phyloP scores from a whole-genome alignment of 1,284 basidiomycete genomes.

The Mycosarcoma mackinlayi region DNA sequence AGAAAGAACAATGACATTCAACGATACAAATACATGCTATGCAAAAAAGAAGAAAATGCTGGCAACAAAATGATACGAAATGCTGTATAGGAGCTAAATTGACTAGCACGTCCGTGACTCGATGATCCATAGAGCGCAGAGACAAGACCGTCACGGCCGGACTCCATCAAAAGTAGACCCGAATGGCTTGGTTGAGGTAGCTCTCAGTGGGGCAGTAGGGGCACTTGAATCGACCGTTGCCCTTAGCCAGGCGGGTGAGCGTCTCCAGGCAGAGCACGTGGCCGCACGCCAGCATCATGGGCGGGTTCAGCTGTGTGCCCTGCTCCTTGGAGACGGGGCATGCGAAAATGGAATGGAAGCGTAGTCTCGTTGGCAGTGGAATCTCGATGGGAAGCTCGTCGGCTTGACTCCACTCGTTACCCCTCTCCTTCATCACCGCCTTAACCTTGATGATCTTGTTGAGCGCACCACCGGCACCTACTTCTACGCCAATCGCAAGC shows the following conservation, averaged over 20 bases:
- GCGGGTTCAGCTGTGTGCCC: conserved; percentile 89
- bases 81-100: background rate
- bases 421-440: conserved; percentile 88
- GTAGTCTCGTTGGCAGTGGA: conserved; percentile 77
- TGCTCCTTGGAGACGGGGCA: conserved; percentile 99
- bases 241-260: conserved; percentile 72
- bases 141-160: background rate
- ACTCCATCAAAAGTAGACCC: conserved; percentile 57
- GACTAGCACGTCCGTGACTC: too few species aligned
- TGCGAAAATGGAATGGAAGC: conserved; percentile 96
- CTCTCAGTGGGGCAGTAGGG: conserved; percentile 65
- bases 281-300: conserved; percentile 96
- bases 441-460: conserved; percentile 90
- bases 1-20: background rate
- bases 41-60: conserved; percentile 1
- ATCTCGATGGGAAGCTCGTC: conserved; percentile 95
- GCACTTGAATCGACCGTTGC: conserved; percentile 73
- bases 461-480: conserved; percentile 88
- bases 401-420: conserved; percentile 87
- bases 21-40: conserved; percentile 20
- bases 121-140: too few species aligned
- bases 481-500: conserved; percentile 84
- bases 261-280: conserved; percentile 71
- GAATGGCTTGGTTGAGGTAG: conserved; percentile 49
- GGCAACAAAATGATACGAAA: background rate